Percentiles rank a stretch among this genome's conserved stretches.
These are phyloP conservation scores for Hortaea sp. DNA, from an alignment of 2,329 filamentous ascomycete species.

Conservation along the genomic window DNA sequence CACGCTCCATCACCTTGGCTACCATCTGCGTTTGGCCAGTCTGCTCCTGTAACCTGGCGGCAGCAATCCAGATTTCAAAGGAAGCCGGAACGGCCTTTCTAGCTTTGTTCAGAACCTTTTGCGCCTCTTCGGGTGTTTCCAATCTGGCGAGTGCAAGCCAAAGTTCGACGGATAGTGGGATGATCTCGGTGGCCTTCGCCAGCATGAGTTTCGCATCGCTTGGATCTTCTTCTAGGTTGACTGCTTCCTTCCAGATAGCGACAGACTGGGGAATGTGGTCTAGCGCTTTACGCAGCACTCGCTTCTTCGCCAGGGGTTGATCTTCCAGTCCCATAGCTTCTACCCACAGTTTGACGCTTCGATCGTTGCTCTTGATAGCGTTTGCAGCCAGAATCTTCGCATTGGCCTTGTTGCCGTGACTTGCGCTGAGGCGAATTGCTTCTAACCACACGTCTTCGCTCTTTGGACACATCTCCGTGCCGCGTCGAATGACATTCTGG, in stretches of 20 bases:
- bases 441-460: slow-evolving; percentile 95
- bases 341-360: slow-evolving; percentile 83
- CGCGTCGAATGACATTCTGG: slow-evolving; percentile 75
- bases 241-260: slow-evolving; percentile 93
- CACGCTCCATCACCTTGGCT: slow-evolving; percentile 83
- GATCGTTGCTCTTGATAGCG: slow-evolving; percentile 83
- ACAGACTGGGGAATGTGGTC: slow-evolving; percentile 92
- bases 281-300: slow-evolving; percentile 81
- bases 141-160: slow-evolving; percentile 90
- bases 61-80: slow-evolving; percentile 93
- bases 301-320: slow-evolving; percentile 75
- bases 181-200: slow-evolving; percentile 90
- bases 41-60: slow-evolving; percentile 78
- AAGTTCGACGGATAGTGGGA: slow-evolving; percentile 83
- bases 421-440: slow-evolving; percentile 81
- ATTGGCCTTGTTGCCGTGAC: slow-evolving; percentile 69
- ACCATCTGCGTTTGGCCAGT: slow-evolving; percentile 72
- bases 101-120: slow-evolving; percentile 89
- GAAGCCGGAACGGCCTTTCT: slow-evolving; percentile 89
- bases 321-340: slow-evolving; percentile 90
- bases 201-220: slow-evolving; percentile 80
- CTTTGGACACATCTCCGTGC: slow-evolving; percentile 83
- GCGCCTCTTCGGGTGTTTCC: slow-evolving; percentile 82
- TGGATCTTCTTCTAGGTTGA: slow-evolving; percentile 86
- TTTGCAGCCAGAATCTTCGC: slow-evolving; percentile 91